A percentile compares a stretch with the other conserved stretches of the same genome.
phyloP scores from a whole-genome alignment of 768 basidiomycete species.

The Amyloporia xantha region DNA sequence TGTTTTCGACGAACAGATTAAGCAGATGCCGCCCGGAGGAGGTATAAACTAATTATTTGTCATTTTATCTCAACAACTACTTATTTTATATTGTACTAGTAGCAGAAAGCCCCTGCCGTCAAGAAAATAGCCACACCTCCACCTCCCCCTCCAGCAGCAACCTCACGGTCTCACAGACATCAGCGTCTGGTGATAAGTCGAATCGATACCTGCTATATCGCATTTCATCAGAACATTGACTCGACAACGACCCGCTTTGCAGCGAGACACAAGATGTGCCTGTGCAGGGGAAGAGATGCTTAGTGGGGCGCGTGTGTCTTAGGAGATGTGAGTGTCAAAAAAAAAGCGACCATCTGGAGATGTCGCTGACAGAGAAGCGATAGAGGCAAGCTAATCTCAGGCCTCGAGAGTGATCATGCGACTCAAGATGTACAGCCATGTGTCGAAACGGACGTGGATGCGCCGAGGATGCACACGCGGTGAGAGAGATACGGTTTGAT shows the following conservation, averaged over 20 bases:
- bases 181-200: too few species aligned
- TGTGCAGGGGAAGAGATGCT: too few species aligned
- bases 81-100: slow-evolving; percentile 20
- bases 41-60: slow-evolving; percentile 53
- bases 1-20: slow-evolving; percentile 82
- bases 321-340: not conserved
- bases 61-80: not conserved
- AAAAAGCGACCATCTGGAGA: not conserved
- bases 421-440: not conserved
- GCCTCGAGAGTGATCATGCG: not conserved
- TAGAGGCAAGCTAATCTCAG: too few species aligned
- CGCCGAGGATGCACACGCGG: slow-evolving; percentile 1
- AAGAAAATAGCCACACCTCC: slow-evolving; percentile 39
- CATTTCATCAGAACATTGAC: too few species aligned
- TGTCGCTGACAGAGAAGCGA: not conserved
- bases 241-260: too few species aligned
- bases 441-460: not conserved
- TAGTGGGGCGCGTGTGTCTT: not conserved
- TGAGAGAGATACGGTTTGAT: not conserved
- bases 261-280: too few species aligned
- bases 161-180: too few species aligned
- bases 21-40: slow-evolving; percentile 77
- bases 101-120: slow-evolving; percentile 35
- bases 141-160: slow-evolving; percentile 36
- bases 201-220: too few species aligned